Percentiles rank a stretch among this genome's conserved stretches.
These are phyloP conservation scores for Boletus rex-veris DNA, from an alignment of 768 basidiomycete genomes.

Conservation along the genomic window DNA sequence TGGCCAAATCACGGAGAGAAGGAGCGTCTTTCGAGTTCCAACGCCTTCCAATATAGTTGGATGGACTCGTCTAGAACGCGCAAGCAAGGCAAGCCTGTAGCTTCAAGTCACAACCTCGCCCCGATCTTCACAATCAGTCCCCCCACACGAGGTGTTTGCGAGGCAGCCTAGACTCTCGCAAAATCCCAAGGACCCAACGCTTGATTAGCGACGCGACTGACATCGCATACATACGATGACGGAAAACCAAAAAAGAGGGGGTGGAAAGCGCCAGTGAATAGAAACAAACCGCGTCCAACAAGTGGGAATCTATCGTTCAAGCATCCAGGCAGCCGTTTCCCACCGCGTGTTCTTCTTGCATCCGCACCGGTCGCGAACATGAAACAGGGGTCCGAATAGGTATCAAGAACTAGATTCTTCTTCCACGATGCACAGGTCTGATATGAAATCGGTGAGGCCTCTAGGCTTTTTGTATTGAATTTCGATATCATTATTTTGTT, in stretches of 20 bases:
- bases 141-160: slow-evolving; percentile 22
- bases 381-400: slow-evolving; percentile 18
- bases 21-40: slow-evolving; percentile 8
- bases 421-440: slow-evolving; percentile 5
- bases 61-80: slow-evolving; percentile 3
- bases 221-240: too few relatives aligned
- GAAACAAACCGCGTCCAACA: too few relatives aligned
- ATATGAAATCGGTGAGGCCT: slow-evolving; percentile 21
- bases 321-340: not conserved
- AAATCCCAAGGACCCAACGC: too few relatives aligned
- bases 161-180: slow-evolving; percentile 13
- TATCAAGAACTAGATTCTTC: not conserved
- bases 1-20: not conserved
- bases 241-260: not conserved
- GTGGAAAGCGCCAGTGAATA: too few relatives aligned
- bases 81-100: not conserved
- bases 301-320: too few relatives aligned
- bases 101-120: too few relatives aligned
- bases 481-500: not conserved
- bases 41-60: too few relatives aligned
- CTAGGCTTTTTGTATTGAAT: not conserved
- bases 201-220: too few relatives aligned
- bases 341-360: slow-evolving; percentile 3
- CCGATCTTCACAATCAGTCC: not conserved
- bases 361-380: slow-evolving; percentile 8